These are phyloP conservation scores for Claviceps purpurea DNA, from an alignment of 2,329 filamentous ascomycete species.

Conservation along the genomic window DNA sequence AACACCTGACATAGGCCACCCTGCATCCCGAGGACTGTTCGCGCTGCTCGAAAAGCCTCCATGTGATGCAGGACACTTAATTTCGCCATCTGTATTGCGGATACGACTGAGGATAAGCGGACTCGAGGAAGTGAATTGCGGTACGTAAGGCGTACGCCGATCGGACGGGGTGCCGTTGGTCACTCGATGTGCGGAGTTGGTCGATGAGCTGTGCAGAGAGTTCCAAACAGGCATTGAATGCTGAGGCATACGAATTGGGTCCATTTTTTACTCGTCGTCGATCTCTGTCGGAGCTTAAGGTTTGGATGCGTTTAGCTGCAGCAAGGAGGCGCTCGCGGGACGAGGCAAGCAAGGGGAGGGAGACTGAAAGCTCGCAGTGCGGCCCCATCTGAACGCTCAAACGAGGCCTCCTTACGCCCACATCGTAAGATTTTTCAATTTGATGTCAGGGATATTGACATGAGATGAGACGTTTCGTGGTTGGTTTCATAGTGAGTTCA, in stretches of 20 bases:
- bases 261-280: neutral
- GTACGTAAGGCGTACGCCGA: constrained; percentile 1
- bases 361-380: neutral
- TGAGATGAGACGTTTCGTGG: neutral
- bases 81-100: neutral
- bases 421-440: neutral
- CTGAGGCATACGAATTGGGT: too few species aligned
- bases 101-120: constrained; percentile 4
- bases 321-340: neutral
- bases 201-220: neutral
- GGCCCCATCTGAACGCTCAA: neutral
- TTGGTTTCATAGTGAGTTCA: neutral
- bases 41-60: neutral
- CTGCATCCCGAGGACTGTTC: neutral
- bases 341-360: neutral
- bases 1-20: neutral
- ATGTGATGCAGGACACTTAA: neutral
- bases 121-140: constrained; percentile 3
- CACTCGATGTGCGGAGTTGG: neutral
- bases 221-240: neutral
- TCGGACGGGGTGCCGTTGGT: neutral
- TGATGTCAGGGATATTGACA: neutral
- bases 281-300: neutral
- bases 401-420: neutral
- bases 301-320: neutral